A percentile compares a stretch with the other conserved stretches of the same genome.
These are phyloP conservation scores for Tuber melanosporum DNA, from an alignment of 495 filamentous ascomycete genomes.

Conservation along the genomic window DNA sequence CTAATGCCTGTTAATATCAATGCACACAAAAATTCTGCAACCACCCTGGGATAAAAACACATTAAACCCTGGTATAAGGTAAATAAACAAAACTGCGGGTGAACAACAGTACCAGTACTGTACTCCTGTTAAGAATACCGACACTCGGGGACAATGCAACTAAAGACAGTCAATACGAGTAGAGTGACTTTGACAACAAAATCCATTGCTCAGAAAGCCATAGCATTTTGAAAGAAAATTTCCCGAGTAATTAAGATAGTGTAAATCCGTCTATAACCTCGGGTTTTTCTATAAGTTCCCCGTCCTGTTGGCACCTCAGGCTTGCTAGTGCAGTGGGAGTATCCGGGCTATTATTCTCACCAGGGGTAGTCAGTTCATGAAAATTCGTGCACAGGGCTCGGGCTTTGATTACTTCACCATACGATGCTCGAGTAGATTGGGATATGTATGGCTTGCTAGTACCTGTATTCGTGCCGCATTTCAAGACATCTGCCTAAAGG, in stretches of 20 bases:
- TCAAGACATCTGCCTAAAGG: neutral
- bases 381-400: neutral
- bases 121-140: too few species aligned
- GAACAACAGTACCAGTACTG: neutral
- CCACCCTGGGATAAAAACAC: neutral
- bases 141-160: too few species aligned
- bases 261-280: too few species aligned
- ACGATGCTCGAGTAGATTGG: neutral
- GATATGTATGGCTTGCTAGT: neutral
- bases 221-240: too few species aligned
- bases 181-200: too few species aligned
- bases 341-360: too few species aligned
- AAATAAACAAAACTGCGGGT: neutral
- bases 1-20: neutral
- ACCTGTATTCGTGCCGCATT: neutral
- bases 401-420: neutral
- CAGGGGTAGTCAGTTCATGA: neutral
- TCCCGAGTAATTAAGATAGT: too few species aligned
- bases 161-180: too few species aligned
- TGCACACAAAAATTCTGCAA: neutral
- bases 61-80: neutral
- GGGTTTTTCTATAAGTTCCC: too few species aligned
- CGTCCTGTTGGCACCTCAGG: too few species aligned
- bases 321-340: too few species aligned
- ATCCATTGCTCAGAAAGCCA: too few species aligned